Base-by-base conservation (phyloP, 75 land plant genomes). In the Pinus albicaulis region DNA sequence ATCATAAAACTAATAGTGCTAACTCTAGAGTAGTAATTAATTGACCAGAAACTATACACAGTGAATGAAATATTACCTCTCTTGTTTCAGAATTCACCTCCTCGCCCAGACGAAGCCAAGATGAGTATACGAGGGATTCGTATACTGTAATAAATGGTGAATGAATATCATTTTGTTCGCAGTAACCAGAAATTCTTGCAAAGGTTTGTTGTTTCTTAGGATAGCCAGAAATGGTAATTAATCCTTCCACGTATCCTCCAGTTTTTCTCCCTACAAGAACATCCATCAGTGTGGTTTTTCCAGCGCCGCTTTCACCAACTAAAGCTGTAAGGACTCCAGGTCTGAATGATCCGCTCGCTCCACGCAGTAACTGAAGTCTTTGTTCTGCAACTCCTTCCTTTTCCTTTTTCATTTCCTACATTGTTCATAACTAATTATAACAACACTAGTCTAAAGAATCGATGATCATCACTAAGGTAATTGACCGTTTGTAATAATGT, bases 101-200 rank as follows among this genome's bases (percentile, higher is more conserved):
- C 8, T 55, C 5, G 12, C 84, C 26, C 10, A 84, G 58, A 19
- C 83, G 83, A 20, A 84, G 79, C 86, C 86, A 84, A 11, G 86
- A 78, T 14, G 83, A 80, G 56, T 84, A 84, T 15, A 84, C 57
- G 13, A 84, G 76, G 24, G 86, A 81, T 64, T 84, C 86, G 7
- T 72, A 61, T 55, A 84, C 76, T 2, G 83, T 81, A 57, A 84
- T 68, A 34, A 62, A 74, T 17, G 86, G 83, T 2, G 86, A 84
- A 60, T 84, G 86, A 4, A 84, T 80, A 34, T 72, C 76, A 20
- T 3, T 71, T 44, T 77, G 76, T 14, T 72, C 78, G 16, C 78
- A 77, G 14, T 72, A 76, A 55, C 76, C 76, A 38, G 48, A 80
- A 55, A 80, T 24, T 16, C 81, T 25, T 8, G 82, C 76, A 80